Evolutionary conservation across 768 basidiomycete genomes (phyloP).

Genomic region (Leccinum imitatum): DNA sequence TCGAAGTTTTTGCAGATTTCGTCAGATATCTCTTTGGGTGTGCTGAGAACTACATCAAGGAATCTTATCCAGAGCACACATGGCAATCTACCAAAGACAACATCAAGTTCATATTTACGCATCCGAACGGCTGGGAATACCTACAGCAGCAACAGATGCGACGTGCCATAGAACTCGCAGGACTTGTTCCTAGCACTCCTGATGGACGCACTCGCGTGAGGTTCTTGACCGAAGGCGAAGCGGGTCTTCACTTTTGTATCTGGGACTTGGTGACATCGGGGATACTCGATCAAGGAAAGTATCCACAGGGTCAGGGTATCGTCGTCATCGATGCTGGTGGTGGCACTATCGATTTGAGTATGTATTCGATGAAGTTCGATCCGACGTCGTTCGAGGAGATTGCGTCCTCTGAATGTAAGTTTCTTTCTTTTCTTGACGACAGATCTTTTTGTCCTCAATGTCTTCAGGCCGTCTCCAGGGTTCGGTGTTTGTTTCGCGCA

Average conservation of each 20-base stretch:
- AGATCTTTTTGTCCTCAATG: not conserved
- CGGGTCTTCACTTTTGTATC: constrained; percentile 56
- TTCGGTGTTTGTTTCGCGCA: constrained; percentile 35
- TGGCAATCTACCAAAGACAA: constrained; percentile 42
- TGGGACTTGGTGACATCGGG: constrained; percentile 28
- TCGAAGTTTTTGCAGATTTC: constrained; percentile 44
- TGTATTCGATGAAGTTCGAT: constrained; percentile 31
- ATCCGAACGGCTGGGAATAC: constrained; percentile 66
- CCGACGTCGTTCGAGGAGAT: constrained; percentile 38
- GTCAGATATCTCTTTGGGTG: constrained; percentile 44
- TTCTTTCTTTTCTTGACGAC: not conserved
- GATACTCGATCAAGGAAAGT: constrained; percentile 2
- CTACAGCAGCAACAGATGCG: constrained; percentile 54
- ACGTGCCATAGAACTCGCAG: constrained; percentile 47
- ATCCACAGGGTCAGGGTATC: constrained; percentile 31
- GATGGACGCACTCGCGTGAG: constrained; percentile 42
- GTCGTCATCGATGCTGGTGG: constrained; percentile 52
- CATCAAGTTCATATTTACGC: constrained; percentile 52
- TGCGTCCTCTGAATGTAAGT: constrained; percentile 31
- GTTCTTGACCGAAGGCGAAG: constrained; percentile 62
- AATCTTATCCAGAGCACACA: constrained; percentile 41
- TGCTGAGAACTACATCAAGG: constrained; percentile 42
- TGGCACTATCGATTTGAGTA: constrained; percentile 40
- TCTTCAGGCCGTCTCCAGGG: constrained; percentile 38
- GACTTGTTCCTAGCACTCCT: constrained; percentile 42